These are phyloP conservation scores for Blechomonas ayalai DNA, from an alignment of 208 protist species.

Conservation along the genomic window DNA sequence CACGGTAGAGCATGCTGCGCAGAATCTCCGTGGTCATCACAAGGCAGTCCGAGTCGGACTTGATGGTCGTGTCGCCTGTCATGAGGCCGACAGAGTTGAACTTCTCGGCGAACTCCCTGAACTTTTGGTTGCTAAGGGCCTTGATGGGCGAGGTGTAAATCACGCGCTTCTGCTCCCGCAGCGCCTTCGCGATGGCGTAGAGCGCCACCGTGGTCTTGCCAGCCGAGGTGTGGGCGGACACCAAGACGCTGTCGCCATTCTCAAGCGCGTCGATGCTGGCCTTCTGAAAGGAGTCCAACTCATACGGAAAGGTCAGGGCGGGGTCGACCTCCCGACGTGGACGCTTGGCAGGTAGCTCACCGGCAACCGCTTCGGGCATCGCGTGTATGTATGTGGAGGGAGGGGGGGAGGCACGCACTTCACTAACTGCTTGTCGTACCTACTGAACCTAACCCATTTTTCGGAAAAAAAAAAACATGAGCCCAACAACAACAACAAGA, in stretches of 20 bases:
- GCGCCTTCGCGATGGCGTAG: slow-evolving; percentile 98
- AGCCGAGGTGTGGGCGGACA: slow-evolving; percentile 99
- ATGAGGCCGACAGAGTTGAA: slow-evolving; percentile 99
- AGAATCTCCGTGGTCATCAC: slow-evolving; percentile 99
- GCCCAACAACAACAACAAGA: too few species aligned
- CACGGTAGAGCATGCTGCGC: slow-evolving; percentile 98
- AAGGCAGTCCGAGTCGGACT: slow-evolving; percentile 95
- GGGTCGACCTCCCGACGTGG: slow-evolving; percentile 61
- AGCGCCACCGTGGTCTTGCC: slow-evolving; percentile 99
- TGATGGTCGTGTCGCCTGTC: slow-evolving; percentile 99
- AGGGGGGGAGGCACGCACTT: too few species aligned
- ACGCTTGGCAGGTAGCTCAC: slow-evolving; percentile 37
- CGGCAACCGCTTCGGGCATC: slow-evolving; percentile 13
- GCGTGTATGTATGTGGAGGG: too few species aligned
- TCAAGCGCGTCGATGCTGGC: slow-evolving; percentile 92
- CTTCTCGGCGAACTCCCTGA: slow-evolving; percentile 96
- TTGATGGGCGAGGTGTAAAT: slow-evolving; percentile 99
- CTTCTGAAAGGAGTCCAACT: slow-evolving; percentile 95
- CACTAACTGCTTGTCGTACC: too few species aligned
- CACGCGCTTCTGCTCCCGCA: slow-evolving; percentile 97
- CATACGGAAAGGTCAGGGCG: slow-evolving; percentile 93
- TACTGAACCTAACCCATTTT: too few species aligned
- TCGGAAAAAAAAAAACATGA: too few species aligned
- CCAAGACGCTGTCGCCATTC: slow-evolving; percentile 97
- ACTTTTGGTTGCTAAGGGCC: slow-evolving; percentile 99